Conservation (phyloP, 2,329 filamentous ascomycete species). For the Seiridium cupressi region DNA sequence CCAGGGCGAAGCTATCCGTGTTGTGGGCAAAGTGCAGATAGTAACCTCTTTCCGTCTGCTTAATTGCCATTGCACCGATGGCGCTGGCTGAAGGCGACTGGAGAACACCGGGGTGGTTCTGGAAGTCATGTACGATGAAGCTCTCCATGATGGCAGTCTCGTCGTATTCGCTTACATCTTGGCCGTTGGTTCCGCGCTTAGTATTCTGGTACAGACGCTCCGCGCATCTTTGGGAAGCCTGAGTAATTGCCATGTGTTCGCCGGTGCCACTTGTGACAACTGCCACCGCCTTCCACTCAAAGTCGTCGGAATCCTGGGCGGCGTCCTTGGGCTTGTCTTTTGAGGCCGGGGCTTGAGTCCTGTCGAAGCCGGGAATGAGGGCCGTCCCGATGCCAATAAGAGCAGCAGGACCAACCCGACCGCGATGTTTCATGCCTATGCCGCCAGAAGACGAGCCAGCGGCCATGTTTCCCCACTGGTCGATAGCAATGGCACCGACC, state of each 20-base stretch:
- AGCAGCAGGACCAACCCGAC: conserved; percentile 87
- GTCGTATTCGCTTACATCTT: conserved; percentile 66
- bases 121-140: conserved; percentile 88
- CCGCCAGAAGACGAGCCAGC: conserved; percentile 95
- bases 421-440: conserved; percentile 97
- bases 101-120: conserved; percentile 82
- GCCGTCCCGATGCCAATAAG: conserved; percentile 89
- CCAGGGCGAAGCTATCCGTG: conserved; percentile 83
- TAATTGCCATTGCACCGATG: conserved; percentile 87
- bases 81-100: conserved; percentile 80
- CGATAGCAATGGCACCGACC: conserved; percentile 92
- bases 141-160: conserved; percentile 72
- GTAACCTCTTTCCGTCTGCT: conserved; percentile 73
- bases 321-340: conserved; percentile 62
- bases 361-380: conserved; percentile 64
- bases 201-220: conserved; percentile 76
- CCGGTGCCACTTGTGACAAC: conserved; percentile 92
- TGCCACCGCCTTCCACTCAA: conserved; percentile 67
- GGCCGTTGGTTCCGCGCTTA: conserved; percentile 58
- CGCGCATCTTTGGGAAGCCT: conserved; percentile 84
- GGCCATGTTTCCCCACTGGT: conserved; percentile 81
- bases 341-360: background rate
- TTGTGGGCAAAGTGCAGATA: conserved; percentile 95
- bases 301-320: background rate
- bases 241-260: conserved; percentile 95